Evolutionary conservation across 2,329 filamentous ascomycete species (phyloP), one percentile per base, ranked within the genome.

Genomic region (Ceratocystis albifundus): DNA sequence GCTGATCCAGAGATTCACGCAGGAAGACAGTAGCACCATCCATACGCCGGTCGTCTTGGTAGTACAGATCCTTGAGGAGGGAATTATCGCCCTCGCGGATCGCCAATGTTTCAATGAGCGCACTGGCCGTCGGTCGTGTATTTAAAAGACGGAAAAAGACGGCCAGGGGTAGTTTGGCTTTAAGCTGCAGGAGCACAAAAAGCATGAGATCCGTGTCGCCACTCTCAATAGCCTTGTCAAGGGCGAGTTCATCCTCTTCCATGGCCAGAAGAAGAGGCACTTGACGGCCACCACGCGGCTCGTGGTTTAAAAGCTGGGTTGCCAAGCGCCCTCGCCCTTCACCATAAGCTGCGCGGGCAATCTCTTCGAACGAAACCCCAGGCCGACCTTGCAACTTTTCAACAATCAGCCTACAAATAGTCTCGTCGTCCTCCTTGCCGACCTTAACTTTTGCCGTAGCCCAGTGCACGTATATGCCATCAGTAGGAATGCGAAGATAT

Each of bases 391-490:
- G 84, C 0, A 99, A 81, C 71, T 90, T 89, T 70, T 90, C 86
- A 8, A 97, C 92, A 15, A 99, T 90, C 64, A 92, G 80, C 41
- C 85, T 84, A 75, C 92, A 96, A 53, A 96, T 90, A 0, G 86
- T 85, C 59, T 96, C 91, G 72, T 97, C 94, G 69, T 96, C 88
- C 69, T 91, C 91, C 0, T 85, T 82, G 0, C 92, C 92, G 2
- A 88, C 79, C 30, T 91, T 88, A 3, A 97, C 93, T 74, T 97
- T 99, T 73, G 94, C 88, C 20, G 88, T 93, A 1, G 94, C 94
- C 94, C 94, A 99, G 74, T 96, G 92, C 0, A 96, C 90, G 72
- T 96, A 96, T 68, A 99, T 96, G 65, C 86, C 85, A 74, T 95
- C 91, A 0, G 91, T 88, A 0, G 93, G 88, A 2, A 99, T 81